phyloP scores from a whole-genome alignment of 331 rosid genomes.

The Pyracantha coccinea region DNA sequence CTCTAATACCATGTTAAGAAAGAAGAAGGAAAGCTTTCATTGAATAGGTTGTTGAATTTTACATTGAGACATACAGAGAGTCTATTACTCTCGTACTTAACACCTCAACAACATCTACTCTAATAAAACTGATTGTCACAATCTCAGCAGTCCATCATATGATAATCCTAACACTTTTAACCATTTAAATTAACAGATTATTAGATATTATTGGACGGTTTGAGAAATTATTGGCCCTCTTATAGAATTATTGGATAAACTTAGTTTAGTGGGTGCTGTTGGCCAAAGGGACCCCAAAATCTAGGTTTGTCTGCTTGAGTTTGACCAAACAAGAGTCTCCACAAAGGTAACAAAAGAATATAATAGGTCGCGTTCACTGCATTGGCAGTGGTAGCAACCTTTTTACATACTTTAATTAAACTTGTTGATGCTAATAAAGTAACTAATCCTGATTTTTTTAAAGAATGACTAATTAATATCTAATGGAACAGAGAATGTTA shows the following conservation, averaged over 20 bases:
- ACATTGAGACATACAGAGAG: too few species aligned
- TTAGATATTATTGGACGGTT: background rate
- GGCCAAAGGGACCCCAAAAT: background rate
- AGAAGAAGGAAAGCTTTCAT: too few species aligned
- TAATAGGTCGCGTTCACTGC: background rate
- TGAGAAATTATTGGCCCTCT: background rate
- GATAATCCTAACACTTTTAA: too few species aligned
- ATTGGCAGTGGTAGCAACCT: background rate
- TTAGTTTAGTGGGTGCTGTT: background rate
- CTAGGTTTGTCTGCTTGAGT: constrained; percentile 1
- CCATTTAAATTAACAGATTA: background rate
- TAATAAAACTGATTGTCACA: too few species aligned
- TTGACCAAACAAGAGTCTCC: constrained; percentile 3
- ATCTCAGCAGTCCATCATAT: too few species aligned
- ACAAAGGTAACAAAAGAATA: background rate
- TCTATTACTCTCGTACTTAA: too few species aligned
- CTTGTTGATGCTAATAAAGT: background rate
- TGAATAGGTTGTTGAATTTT: too few species aligned
- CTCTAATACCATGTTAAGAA: too few species aligned
- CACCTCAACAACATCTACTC: too few species aligned
- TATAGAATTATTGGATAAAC: background rate
- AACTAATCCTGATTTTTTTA: background rate
- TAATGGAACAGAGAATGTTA: constrained; percentile 29
- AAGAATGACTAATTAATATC: too few species aligned
- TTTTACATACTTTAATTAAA: background rate